A percentile compares a stretch with the other conserved stretches of the same genome.
phyloP scores from a whole-genome alignment of 1,139 yeast species.

The Arxiozyma heterogenica region DNA sequence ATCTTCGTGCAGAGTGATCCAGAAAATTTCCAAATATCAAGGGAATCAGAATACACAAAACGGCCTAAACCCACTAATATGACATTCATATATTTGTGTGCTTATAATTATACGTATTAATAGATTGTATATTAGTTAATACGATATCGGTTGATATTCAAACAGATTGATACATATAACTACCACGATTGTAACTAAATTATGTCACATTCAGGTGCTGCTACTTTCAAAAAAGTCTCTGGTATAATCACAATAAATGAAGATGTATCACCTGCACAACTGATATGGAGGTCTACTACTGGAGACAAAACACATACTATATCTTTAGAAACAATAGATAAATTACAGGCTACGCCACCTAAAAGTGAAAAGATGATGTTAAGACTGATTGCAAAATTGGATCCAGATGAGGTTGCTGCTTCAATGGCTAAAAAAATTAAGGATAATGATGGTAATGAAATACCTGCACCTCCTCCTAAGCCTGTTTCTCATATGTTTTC shows the following conservation, averaged over 20 bases:
- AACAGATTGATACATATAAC: not conserved
- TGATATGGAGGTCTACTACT: slow-evolving; percentile 68
- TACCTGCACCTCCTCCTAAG: slow-evolving; percentile 29
- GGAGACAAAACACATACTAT: slow-evolving; percentile 39
- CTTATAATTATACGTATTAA: too few species aligned
- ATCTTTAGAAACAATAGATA: slow-evolving; percentile 45
- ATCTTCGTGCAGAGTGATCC: not conserved
- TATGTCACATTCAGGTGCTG: slow-evolving; percentile 50
- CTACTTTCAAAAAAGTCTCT: slow-evolving; percentile 53
- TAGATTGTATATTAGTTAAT: not conserved
- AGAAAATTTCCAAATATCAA: not conserved
- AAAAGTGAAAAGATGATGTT: slow-evolving; percentile 61
- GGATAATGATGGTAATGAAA: slow-evolving; percentile 31
- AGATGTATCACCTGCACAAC: slow-evolving; percentile 53
- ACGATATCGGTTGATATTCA: not conserved
- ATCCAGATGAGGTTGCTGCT: slow-evolving; percentile 12
- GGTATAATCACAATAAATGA: slow-evolving; percentile 62
- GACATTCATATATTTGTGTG: not conserved
- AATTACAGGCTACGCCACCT: slow-evolving; percentile 68
- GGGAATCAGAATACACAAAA: not conserved
- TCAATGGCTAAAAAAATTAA: slow-evolving; percentile 16
- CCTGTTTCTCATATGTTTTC: slow-evolving; percentile 45
- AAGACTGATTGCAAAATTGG: slow-evolving; percentile 42
- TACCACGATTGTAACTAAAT: not conserved
- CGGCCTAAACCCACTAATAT: not conserved